These are phyloP conservation scores for Misopates orontium DNA, from an alignment of 257 asterid genomes.

Conservation along the genomic window DNA sequence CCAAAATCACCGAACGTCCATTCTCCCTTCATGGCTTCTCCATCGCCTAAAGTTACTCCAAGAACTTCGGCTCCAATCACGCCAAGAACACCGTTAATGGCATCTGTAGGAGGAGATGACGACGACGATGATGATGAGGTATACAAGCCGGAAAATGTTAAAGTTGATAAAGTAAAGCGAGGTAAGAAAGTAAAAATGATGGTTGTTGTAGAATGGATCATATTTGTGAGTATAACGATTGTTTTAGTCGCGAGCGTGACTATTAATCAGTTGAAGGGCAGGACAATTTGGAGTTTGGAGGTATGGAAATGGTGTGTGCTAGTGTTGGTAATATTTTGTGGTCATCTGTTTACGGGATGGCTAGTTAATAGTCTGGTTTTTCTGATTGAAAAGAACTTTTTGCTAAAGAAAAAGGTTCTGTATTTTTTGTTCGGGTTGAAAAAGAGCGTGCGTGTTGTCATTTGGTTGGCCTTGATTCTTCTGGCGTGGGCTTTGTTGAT, in stretches of 20 bases:
- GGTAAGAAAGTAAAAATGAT: conserved; percentile 45
- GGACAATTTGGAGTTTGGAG: conserved; percentile 36
- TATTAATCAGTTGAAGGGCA: conserved; percentile 26
- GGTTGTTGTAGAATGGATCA: conserved; percentile 47
- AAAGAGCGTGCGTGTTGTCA: conserved; percentile 52
- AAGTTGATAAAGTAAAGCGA: conserved; percentile 25
- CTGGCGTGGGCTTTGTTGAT: conserved; percentile 61
- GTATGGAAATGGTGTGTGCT: conserved; percentile 75
- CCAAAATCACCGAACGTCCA: conserved; percentile 31
- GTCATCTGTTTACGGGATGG: conserved; percentile 68
- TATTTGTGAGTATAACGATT: conserved; percentile 35
- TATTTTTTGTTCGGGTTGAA: conserved; percentile 61
- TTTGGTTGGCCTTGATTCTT: conserved; percentile 66
- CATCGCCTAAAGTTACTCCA: conserved; percentile 29
- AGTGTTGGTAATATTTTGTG: conserved; percentile 58
- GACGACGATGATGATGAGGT: conserved; percentile 54
- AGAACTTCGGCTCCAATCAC: conserved; percentile 52
- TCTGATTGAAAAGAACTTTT: conserved; percentile 54
- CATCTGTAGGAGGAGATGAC: conserved; percentile 33
- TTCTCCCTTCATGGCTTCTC: conserved; percentile 36
- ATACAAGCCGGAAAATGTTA: conserved; percentile 40
- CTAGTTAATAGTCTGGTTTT: conserved; percentile 46
- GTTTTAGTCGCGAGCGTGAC: conserved; percentile 44
- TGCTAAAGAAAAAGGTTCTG: conserved; percentile 63
- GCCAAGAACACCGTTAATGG: conserved; percentile 63